Percentiles rank a stretch among this genome's conserved stretches.
These are phyloP conservation scores for Lepidium sativum DNA, from an alignment of 345 rosid species.

Conservation along the genomic window DNA sequence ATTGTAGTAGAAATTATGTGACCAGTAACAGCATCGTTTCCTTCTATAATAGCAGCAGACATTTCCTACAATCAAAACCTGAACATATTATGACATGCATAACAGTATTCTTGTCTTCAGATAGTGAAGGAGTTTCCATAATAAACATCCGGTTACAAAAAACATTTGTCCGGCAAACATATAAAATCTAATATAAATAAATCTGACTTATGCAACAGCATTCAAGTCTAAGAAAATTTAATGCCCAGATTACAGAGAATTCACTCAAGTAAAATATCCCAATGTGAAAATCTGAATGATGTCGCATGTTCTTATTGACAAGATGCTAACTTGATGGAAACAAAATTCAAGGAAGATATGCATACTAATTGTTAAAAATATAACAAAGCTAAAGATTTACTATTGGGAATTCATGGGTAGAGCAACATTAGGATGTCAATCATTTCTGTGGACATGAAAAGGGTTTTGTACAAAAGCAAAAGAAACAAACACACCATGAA, in stretches of 20 bases:
- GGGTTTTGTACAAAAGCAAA: background rate
- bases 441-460: background rate
- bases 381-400: background rate
- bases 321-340: background rate
- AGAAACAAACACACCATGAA: conserved; percentile 15
- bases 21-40: conserved; percentile 56
- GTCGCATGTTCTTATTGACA: background rate
- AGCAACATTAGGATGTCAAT: background rate
- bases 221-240: background rate
- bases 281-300: background rate
- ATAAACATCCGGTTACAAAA: background rate
- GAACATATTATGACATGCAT: background rate
- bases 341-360: background rate
- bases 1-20: conserved; percentile 73
- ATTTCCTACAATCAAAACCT: conserved; percentile 41
- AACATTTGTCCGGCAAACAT: background rate
- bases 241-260: background rate
- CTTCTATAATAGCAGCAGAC: conserved; percentile 48
- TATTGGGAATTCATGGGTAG: background rate
- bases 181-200: background rate
- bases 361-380: background rate
- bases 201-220: background rate
- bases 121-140: background rate
- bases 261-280: background rate
- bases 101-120: background rate